Percentiles rank a stretch among this genome's conserved stretches.
Conservation (phyloP, 139 green algal genomes). For the Yamagishiella unicocca region DNA sequence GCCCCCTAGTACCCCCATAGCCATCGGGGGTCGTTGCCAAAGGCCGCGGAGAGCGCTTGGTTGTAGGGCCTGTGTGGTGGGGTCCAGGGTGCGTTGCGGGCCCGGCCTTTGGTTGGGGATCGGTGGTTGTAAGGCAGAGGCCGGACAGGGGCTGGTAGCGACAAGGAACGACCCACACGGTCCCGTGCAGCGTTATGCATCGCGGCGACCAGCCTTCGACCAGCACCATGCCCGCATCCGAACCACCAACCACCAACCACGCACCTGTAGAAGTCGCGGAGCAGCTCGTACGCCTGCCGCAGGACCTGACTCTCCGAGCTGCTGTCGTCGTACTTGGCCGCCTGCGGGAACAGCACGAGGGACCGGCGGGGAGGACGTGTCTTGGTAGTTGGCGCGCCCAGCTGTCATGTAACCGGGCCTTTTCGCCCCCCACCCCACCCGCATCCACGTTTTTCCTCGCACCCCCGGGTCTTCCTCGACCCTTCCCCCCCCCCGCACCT, state of each 20-base stretch:
- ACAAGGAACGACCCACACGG: too few relatives aligned
- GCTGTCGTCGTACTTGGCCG: constrained; percentile 27
- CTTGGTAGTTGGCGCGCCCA: neutral
- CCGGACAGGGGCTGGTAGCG: neutral
- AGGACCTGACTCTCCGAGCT: neutral
- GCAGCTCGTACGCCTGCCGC: neutral
- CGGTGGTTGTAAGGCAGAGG: too few relatives aligned
- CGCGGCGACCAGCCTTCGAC: too few relatives aligned
- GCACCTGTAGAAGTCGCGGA: constrained; percentile 39
- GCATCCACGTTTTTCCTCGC: too few relatives aligned
- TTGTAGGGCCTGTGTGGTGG: constrained; percentile 50
- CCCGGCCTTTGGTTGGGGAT: too few relatives aligned
- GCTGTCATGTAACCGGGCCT: too few relatives aligned
- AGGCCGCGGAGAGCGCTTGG: constrained; percentile 31
- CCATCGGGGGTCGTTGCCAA: constrained; percentile 53
- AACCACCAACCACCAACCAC: too few relatives aligned
- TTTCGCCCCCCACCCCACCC: too few relatives aligned
- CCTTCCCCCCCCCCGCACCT: constrained; percentile 10
- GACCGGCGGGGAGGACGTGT: neutral
- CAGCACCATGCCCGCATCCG: too few relatives aligned
- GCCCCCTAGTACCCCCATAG: constrained; percentile 52
- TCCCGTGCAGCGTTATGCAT: too few relatives aligned
- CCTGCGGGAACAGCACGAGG: neutral
- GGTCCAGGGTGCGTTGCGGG: neutral
- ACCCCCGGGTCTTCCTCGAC: neutral